Base-by-base conservation (phyloP, 2,329 filamentous ascomycete genomes). In the Rhynchosporium secalis region DNA sequence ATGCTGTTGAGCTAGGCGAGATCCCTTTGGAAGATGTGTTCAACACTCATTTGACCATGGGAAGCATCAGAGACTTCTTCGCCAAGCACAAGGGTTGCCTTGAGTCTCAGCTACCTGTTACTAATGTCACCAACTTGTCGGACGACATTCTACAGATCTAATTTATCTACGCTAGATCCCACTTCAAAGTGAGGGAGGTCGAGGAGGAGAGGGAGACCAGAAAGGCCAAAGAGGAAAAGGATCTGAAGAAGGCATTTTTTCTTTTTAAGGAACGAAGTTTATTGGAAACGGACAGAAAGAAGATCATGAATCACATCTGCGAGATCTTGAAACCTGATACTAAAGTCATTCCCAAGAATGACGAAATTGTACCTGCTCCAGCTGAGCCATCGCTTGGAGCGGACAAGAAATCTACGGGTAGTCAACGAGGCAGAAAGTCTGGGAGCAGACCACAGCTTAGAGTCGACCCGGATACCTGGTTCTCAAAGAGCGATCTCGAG, bases 11-110 rank as follows among this genome's bases (percentile, higher is more conserved):
- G 3, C 1, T n/a, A 5, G 49, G 36, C 13, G 13, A 54, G n/a
- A 54, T 54, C 9, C 8, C 33, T 13, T 9, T 38, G 3, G 15
- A 41, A 40, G 36, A 28, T 4, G 20, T 54, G 3, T 26, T 26
- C 13, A 20, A 13, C 33, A 41, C 36, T 12, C 8, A 40, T 26
- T 54, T 54, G 49, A 54, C 36, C 2, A 54, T 28, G 4, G 36
- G 12, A 13, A 54, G 49, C 49, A 54, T 54, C 33, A 54, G 3
- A 3, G 49, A 41, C 8, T 54, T 54, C 49, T 54, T 54, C 36
- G 26, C 38, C 3, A 54, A 41, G n/a, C n/a, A 46, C 9, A 15
- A 54, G 8, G n/a, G 9, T 2, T 36, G 40, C 7, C 13, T 48
- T 4, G n/a, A 41, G n/a, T 40, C 33, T 10, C 43, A 46, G 43